Evolutionary conservation across 1,284 basidiomycete species (phyloP).

Genomic region (Malassezia slooffiae): DNA sequence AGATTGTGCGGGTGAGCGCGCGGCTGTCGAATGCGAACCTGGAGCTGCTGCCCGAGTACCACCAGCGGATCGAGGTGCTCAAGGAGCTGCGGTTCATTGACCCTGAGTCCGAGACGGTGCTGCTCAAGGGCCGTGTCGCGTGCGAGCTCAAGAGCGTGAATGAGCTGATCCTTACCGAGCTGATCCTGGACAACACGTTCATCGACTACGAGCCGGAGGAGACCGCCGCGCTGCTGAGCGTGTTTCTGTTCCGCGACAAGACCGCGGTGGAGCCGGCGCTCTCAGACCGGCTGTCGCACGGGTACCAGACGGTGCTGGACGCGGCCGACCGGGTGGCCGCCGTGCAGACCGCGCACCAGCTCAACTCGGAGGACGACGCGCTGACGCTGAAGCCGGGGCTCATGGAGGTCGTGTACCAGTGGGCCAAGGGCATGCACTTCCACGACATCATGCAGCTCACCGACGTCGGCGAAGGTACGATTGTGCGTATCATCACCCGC

Average conservation of each 20-base stretch:
- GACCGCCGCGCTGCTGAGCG: constrained; percentile 89
- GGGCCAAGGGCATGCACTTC: constrained; percentile 97
- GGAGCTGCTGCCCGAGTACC: constrained; percentile 91
- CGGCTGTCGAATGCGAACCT: constrained; percentile 70
- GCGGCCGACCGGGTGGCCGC: constrained; percentile 73
- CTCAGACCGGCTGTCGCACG: constrained; percentile 64
- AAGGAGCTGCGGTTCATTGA: constrained; percentile 58
- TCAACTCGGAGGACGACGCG: constrained; percentile 49
- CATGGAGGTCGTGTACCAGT: constrained; percentile 92
- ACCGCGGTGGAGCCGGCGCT: constrained; percentile 74
- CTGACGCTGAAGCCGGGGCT: constrained; percentile 53
- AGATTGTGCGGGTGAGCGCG: constrained; percentile 52
- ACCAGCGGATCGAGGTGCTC: constrained; percentile 80
- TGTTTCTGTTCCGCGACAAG: constrained; percentile 96
- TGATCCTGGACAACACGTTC: constrained; percentile 89
- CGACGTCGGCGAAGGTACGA: constrained; percentile 90
- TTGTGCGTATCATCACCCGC: constrained; percentile 89
- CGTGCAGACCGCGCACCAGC: constrained; percentile 60
- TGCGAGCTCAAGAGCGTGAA: constrained; percentile 98
- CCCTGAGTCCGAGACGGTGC: constrained; percentile 68
- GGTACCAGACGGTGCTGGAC: constrained; percentile 63
- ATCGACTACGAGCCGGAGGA: constrained; percentile 84
- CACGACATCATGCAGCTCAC: constrained; percentile 84
- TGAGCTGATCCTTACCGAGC: constrained; percentile 73
- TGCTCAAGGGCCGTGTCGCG: constrained; percentile 91